These are phyloP conservation scores for Ascochyta lentis DNA, from an alignment of 2,329 filamentous ascomycete genomes.

Conservation along the genomic window DNA sequence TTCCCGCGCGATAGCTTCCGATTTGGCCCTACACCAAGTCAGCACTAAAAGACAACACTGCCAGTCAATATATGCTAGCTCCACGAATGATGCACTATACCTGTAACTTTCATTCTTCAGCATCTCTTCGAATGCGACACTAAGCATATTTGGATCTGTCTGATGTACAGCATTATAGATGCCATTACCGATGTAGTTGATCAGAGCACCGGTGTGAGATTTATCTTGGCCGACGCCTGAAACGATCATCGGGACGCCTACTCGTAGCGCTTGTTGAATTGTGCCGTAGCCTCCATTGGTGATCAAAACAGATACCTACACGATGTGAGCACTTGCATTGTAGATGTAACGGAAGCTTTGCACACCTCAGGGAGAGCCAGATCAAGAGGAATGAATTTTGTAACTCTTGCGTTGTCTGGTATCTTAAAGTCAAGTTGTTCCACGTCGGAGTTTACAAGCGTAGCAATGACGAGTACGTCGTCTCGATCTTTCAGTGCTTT, in stretches of 20 bases:
- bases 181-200: conserved; percentile 17
- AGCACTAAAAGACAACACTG: neutral
- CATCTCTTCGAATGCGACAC: conserved; percentile 10
- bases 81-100: neutral
- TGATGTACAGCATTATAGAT: conserved; percentile 16
- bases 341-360: neutral
- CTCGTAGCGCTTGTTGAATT: conserved; percentile 54
- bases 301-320: conserved; percentile 50
- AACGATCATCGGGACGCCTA: conserved; percentile 57
- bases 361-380: conserved; percentile 44
- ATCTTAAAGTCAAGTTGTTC: conserved; percentile 27
- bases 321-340: neutral
- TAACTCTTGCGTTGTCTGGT: conserved; percentile 52
- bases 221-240: conserved; percentile 50
- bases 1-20: neutral
- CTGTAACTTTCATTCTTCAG: conserved; percentile 11
- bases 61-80: neutral
- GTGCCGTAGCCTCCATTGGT: conserved; percentile 59
- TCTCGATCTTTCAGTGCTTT: conserved; percentile 49
- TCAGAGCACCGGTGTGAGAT: conserved; percentile 49
- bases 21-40: conserved; percentile 1
- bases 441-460: conserved; percentile 38
- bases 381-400: conserved; percentile 59
- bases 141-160: neutral
- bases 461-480: conserved; percentile 50